Base-by-base conservation (phyloP, 1,284 basidiomycete genomes). In the Somion occarium region DNA sequence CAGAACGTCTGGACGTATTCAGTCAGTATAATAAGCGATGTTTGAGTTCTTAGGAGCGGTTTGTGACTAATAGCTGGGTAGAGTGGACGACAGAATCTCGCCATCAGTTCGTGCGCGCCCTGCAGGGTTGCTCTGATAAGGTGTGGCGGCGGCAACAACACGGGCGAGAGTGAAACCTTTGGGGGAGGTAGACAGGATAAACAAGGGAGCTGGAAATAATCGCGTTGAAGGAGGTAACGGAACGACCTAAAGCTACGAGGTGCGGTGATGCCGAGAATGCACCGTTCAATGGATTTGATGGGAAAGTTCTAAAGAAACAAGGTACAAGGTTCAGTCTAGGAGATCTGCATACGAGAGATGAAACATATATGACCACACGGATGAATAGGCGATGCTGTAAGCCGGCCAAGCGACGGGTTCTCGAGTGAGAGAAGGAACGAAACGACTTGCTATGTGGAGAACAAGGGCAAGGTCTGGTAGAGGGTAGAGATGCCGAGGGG, bases 81-180 rank as follows among this genome's bases (percentile, higher is more conserved):
- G 7, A 15, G 15, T 34, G 30, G 30, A 7, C 7, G 52, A 53
- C 52, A 48, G 52, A 53, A 53, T 53, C 52, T 53, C 25, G 52
- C 52, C 23, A 53, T 53, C 52, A 53, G 24, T 25, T 27, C 48
- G 25, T 18, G 18, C n/a, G n/a, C 30, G 7, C 15, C 15, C 7
- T 18, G 45, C 50, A 51, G 50, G 50, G 50, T 51, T 44, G 50
- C 19, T 12, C 5, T 52, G 51, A 52, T 52, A 49, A 48, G 46
- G 46, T 48, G 38, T 37, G 46, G n/a, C 44, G 24, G 42, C 22
- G 5, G 27, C 5, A 27, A 5, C 5, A 9, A 19, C 15, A 7
- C 30, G 30, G 30, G 30, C 7, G 30, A 7, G 7, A 15, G 30
- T 7, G 15, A 34, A 15, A 15, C 7, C 7, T 7, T 34, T 7